Conservation (phyloP, 2,329 filamentous ascomycete genomes). For the Claviceps citrina region DNA sequence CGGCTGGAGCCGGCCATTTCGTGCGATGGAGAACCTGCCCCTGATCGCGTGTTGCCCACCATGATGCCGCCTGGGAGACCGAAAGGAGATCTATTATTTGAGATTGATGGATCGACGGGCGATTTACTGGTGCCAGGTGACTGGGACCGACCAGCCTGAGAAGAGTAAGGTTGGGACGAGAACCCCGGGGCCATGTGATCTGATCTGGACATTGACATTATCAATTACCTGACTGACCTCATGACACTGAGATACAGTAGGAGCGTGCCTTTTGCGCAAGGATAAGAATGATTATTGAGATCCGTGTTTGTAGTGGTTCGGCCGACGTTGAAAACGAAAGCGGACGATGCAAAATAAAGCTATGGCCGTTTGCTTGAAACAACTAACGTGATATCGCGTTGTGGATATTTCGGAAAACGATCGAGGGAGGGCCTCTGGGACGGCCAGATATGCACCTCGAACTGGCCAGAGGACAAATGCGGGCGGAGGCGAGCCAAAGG, state of each 20-base stretch:
- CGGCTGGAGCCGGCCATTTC: conserved; percentile 59
- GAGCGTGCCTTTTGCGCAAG: background rate
- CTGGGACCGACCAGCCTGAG: conserved; percentile 52
- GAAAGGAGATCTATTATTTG: conserved; percentile 55
- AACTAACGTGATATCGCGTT: background rate
- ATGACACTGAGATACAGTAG: conserved; percentile 6
- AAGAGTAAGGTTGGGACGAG: conserved; percentile 49
- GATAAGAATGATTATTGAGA: conserved; percentile 1
- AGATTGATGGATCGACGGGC: conserved; percentile 56
- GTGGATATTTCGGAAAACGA: background rate
- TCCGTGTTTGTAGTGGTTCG: conserved; percentile 4
- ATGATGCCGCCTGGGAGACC: conserved; percentile 51
- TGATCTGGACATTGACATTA: conserved; percentile 83
- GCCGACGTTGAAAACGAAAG: background rate
- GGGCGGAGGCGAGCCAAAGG: background rate
- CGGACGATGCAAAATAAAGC: conserved; percentile 3
- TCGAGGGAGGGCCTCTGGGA: background rate
- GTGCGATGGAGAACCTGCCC: conserved; percentile 91
- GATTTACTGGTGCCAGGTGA: conserved; percentile 70
- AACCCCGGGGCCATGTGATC: conserved; percentile 80
- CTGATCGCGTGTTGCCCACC: conserved; percentile 51
- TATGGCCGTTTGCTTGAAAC: background rate
- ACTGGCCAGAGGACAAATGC: background rate
- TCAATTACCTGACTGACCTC: conserved; percentile 47
- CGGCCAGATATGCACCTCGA: background rate